These are phyloP conservation scores for Conoideocrella luteorostrata DNA, from an alignment of 2,329 filamentous ascomycete species.

Conservation along the genomic window DNA sequence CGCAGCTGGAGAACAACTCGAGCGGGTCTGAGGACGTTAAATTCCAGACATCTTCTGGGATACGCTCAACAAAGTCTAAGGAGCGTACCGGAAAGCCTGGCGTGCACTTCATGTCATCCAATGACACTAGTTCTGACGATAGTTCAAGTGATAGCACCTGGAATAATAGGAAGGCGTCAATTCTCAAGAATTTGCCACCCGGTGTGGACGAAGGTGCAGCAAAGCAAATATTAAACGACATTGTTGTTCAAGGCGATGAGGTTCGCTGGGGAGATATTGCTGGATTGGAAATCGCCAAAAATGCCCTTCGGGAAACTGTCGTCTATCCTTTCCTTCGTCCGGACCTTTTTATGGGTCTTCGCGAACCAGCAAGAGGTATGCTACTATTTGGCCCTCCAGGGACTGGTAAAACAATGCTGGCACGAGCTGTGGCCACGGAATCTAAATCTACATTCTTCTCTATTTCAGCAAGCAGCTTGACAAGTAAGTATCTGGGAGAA, in stretches of 20 bases:
- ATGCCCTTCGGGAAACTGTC: conserved; percentile 86
- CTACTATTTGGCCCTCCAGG: conserved; percentile 92
- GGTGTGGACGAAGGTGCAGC: conserved; percentile 79
- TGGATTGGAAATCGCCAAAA: conserved; percentile 83
- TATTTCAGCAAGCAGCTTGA: conserved; percentile 88
- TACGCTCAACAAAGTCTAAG: conserved; percentile 23
- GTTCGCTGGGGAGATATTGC: conserved; percentile 94
- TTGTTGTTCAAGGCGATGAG: conserved; percentile 88
- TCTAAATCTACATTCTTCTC: conserved; percentile 95
- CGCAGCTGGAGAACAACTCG: conserved; percentile 9
- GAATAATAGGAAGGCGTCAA: conserved; percentile 54
- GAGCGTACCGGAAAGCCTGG: conserved; percentile 30
- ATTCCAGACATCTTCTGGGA: conserved; percentile 17
- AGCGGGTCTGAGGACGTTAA: conserved; percentile 18
- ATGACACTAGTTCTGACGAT: conserved; percentile 35
- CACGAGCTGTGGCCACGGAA: conserved; percentile 84
- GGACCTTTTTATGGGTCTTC: conserved; percentile 90
- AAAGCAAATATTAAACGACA: conserved; percentile 90
- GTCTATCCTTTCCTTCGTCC: conserved; percentile 95
- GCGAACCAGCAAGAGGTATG: conserved; percentile 92
- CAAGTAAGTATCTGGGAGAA: conserved; percentile 92
- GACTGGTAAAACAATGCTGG: conserved; percentile 98
- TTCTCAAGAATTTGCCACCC: conserved; percentile 72
- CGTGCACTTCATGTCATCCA: conserved; percentile 41
- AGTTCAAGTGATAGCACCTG: conserved; percentile 39